Conservation (phyloP, 495 filamentous ascomycete genomes). For the Bathelium albidoporum region DNA sequence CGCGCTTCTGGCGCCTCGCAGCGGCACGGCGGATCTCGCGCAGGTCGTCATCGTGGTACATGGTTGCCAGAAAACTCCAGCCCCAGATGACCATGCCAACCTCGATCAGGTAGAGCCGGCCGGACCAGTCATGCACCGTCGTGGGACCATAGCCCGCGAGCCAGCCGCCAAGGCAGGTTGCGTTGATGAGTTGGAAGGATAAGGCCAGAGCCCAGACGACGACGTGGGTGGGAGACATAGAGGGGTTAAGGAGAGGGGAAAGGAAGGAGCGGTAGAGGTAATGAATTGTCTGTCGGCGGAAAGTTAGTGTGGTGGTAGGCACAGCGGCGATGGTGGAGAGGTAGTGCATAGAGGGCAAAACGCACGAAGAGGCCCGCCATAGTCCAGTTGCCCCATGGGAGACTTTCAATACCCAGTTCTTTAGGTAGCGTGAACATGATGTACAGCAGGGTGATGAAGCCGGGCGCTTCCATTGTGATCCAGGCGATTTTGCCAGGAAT, state of each 20-base stretch:
- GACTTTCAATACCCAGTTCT: slow-evolving; percentile 21
- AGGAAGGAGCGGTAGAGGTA: slow-evolving; percentile 83
- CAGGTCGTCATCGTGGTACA: slow-evolving; percentile 71
- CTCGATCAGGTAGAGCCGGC: slow-evolving; percentile 36
- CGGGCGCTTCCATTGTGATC: slow-evolving; percentile 75
- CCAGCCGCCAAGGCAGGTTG: slow-evolving; percentile 65
- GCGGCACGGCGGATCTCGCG: slow-evolving; percentile 62
- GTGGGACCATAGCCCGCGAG: slow-evolving; percentile 65
- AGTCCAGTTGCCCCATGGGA: slow-evolving; percentile 61
- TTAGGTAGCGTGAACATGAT: slow-evolving; percentile 56
- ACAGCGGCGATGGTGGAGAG: slow-evolving; percentile 29
- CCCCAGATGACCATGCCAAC: slow-evolving; percentile 52
- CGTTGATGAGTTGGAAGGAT: slow-evolving; percentile 71
- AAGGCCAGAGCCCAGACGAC: slow-evolving; percentile 50
- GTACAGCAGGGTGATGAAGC: slow-evolving; percentile 67
- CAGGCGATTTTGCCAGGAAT: slow-evolving; percentile 80
- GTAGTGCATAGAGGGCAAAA: slow-evolving; percentile 25
- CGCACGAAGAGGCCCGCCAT: slow-evolving; percentile 53
- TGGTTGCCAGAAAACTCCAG: slow-evolving; percentile 69
- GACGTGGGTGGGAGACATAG: slow-evolving; percentile 75
- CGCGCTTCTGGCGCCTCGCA: slow-evolving; percentile 36
- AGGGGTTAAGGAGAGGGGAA: slow-evolving; percentile 69
- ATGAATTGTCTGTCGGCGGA: slow-evolving; percentile 45
- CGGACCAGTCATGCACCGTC: slow-evolving; percentile 46
- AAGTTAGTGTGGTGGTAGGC: background rate